Evolutionary conservation across 2,329 filamentous ascomycete genomes (phyloP).

Genomic region (Cladophialophora yegresii): DNA sequence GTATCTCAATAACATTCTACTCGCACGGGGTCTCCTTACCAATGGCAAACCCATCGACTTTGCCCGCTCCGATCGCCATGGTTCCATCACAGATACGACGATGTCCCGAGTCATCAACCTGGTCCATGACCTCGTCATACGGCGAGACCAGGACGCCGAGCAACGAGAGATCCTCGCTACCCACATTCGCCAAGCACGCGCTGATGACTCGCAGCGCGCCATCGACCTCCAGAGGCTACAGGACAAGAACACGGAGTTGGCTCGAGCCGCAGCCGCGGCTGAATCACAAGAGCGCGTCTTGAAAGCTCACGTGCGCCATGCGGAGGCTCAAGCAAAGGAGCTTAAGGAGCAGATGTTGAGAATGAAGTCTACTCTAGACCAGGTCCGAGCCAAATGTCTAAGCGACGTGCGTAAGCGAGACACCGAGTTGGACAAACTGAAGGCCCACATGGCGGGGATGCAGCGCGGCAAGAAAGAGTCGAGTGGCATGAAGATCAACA

Average conservation of each 20-base stretch:
- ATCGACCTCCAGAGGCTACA: conserved; percentile 64
- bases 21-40: conserved; percentile 64
- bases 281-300: conserved; percentile 72
- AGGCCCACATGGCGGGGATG: conserved; percentile 77
- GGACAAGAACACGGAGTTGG: conserved; percentile 57
- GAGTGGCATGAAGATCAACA: conserved; percentile 51
- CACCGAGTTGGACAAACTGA: conserved; percentile 81
- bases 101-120: conserved; percentile 89
- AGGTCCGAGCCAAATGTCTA: conserved; percentile 81
- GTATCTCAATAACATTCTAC: conserved; percentile 66
- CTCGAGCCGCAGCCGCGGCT: conserved; percentile 58
- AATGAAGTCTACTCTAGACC: conserved; percentile 75
- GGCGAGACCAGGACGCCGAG: conserved; percentile 87
- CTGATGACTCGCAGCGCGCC: conserved; percentile 72
- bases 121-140: conserved; percentile 87
- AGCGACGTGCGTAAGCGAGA: conserved; percentile 91
- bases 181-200: conserved; percentile 73
- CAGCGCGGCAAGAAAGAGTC: conserved; percentile 58
- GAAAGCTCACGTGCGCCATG: conserved; percentile 68
- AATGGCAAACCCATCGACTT: conserved; percentile 72
- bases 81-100: conserved; percentile 62
- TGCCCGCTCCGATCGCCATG: conserved; percentile 65
- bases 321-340: conserved; percentile 72
- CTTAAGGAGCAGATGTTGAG: conserved; percentile 81
- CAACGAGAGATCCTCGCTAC: conserved; percentile 80